phyloP scores from a whole-genome alignment of 495 filamentous ascomycete species.

The Neurospora hispaniola region DNA sequence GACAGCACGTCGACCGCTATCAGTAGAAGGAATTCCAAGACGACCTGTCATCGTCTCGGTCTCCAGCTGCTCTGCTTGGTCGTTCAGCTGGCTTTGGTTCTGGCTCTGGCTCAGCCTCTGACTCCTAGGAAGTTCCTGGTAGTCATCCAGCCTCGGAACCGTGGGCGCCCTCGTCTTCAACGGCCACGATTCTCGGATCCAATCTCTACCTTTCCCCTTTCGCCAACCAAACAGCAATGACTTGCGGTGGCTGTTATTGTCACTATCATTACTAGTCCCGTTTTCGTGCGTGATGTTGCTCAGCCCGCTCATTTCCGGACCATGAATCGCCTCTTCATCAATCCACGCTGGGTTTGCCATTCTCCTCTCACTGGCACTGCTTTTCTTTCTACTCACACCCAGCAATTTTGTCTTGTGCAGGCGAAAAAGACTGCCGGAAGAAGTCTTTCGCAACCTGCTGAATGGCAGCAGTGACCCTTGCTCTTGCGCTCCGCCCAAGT shows the following conservation, averaged over 20 bases:
- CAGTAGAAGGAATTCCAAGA: background rate
- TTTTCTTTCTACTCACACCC: background rate
- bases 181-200: conserved; percentile 8
- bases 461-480: background rate
- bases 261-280: background rate
- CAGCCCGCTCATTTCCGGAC: conserved; percentile 21
- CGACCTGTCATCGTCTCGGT: background rate
- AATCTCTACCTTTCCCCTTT: background rate
- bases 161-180: conserved; percentile 12
- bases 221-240: background rate
- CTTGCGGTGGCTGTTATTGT: conserved; percentile 4
- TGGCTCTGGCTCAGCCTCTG: background rate
- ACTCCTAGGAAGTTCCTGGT: background rate
- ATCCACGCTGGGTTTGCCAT: conserved; percentile 25
- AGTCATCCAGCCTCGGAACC: conserved; percentile 9
- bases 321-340: conserved; percentile 33
- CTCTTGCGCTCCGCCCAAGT: background rate
- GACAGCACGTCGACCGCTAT: background rate
- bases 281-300: background rate
- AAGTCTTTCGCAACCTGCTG: background rate
- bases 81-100: background rate
- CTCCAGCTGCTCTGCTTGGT: background rate
- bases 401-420: background rate
- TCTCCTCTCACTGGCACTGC: conserved; percentile 1
- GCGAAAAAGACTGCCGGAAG: background rate